Percentiles rank a stretch among this genome's conserved stretches.
phyloP scores from a whole-genome alignment of 345 rosid genomes.

The Mercurialis annua region DNA sequence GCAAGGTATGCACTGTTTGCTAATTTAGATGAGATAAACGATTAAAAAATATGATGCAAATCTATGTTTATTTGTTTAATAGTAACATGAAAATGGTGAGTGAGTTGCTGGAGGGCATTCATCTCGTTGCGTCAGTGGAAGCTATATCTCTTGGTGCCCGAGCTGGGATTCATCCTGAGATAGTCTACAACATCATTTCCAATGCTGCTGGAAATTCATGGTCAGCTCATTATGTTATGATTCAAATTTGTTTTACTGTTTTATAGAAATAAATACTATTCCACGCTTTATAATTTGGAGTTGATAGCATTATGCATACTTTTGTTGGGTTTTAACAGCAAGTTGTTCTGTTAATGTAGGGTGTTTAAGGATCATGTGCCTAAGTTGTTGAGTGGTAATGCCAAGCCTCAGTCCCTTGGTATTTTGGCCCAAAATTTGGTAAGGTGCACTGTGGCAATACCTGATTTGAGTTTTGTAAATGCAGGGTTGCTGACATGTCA shows the following conservation, averaged over 20 bases:
- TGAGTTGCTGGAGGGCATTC: constrained; percentile 83
- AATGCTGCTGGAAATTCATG: constrained; percentile 99
- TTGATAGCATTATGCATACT: background rate
- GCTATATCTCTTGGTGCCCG: constrained; percentile 74
- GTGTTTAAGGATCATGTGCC: constrained; percentile 74
- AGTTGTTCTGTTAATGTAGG: constrained; percentile 42
- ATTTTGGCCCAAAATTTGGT: constrained; percentile 62
- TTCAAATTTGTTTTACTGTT: constrained; percentile 10
- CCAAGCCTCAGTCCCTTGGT: constrained; percentile 45
- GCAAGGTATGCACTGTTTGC: constrained; percentile 58
- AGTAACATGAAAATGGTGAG: constrained; percentile 76
- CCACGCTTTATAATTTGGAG: background rate
- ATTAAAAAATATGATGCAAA: background rate
- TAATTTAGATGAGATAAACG: constrained; percentile 1
- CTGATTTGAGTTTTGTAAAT: background rate
- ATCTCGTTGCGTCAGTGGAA: constrained; percentile 83
- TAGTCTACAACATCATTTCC: constrained; percentile 85
- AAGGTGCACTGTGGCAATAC: constrained; percentile 20
- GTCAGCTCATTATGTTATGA: constrained; percentile 33
- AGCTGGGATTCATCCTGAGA: constrained; percentile 85
- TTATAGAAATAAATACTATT: background rate
- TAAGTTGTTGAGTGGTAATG: constrained; percentile 46
- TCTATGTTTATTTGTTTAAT: constrained; percentile 16
- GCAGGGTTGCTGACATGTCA: background rate
- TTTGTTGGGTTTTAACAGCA: background rate